Evolutionary conservation across 1,284 basidiomycete genomes (phyloP), one percentile per base, ranked within the genome.

Genomic region (Vanrija humicola): DNA sequence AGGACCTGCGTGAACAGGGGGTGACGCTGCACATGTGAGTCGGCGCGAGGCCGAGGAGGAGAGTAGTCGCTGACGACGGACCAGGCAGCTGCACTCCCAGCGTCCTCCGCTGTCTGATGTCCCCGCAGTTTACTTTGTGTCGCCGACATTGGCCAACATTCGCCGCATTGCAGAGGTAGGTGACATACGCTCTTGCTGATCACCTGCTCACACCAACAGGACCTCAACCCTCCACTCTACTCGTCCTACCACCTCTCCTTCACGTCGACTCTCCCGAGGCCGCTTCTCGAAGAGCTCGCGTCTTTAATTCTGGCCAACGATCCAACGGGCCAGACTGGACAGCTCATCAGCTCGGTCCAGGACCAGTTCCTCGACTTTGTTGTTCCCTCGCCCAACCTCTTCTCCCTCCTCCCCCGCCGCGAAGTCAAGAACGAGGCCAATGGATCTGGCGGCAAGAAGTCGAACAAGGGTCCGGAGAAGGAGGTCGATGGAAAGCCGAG

Each of bases 341-440:
- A 94, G 29, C 80, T 87, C 6, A 86, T 96, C 25, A 59, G 64
- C 5, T 75, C 94, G 83, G 88, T 97, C 23, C 82, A 92, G 50
- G 93, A 97, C 73, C 96, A 99, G 77, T 97, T 97, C 73, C 82
- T 99, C 29, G 95, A 96, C 59, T 99, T 97, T 77, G 88, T 99
- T 55, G 85, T 92, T 0, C 94, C 96, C 38, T 95, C 94, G 3
- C 86, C 90, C 1, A 90, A 87, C n/a, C 80, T 98, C 16, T 99
- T 98, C 78, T 96, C 93, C 38, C 81, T 98, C 6, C 78, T 98
- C 5, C 87, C 85, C 0, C 77, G 72, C 4, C 61, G 69, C 75
- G 50, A 68, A 48, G 50, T 64, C 55, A 47, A 62, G 60, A 38
- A 56, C 50, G 43, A 66, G 76, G 55, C 46, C 5, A 66, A 63